Evolutionary conservation across 352 stramenopile genomes (phyloP).

Genomic region (Pythium periplocum): DNA sequence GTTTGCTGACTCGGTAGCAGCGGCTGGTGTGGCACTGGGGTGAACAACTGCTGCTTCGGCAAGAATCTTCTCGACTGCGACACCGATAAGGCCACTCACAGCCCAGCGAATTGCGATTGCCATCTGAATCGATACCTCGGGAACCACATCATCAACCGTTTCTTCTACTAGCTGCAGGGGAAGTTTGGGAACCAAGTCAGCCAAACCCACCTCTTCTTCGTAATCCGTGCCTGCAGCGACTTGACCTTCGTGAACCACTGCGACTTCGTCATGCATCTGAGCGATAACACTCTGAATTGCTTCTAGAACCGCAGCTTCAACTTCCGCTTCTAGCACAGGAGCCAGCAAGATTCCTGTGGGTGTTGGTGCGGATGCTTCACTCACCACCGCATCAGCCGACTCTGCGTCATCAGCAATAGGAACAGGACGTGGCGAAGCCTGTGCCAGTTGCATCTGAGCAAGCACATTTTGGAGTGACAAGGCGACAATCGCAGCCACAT

Average conservation of each 20-base stretch:
- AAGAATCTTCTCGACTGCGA: conserved; percentile 27
- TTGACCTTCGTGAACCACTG: too few relatives aligned
- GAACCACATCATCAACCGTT: neutral
- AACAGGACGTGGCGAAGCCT: neutral
- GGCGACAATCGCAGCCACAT: conserved; percentile 23
- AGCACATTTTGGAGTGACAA: conserved; percentile 19
- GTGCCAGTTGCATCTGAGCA: conserved; percentile 12
- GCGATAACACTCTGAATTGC: too few relatives aligned
- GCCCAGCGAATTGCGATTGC: conserved; percentile 32
- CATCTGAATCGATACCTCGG: conserved; percentile 24
- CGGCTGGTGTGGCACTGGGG: too few relatives aligned
- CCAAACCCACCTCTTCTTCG: neutral
- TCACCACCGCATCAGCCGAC: neutral
- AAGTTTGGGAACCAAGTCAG: neutral
- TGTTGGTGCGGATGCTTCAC: too few relatives aligned
- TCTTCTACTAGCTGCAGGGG: neutral
- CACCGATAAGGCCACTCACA: conserved; percentile 32
- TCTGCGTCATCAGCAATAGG: neutral
- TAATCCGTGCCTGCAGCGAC: neutral
- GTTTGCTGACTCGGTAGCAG: too few relatives aligned
- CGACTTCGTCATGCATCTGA: too few relatives aligned
- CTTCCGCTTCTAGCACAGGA: too few relatives aligned
- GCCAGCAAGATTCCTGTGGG: too few relatives aligned
- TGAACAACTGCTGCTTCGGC: neutral
- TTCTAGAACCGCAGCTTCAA: too few relatives aligned